Base-by-base conservation (phyloP, 108 stramenopile genomes). In the Chaetoceros muelleri region DNA sequence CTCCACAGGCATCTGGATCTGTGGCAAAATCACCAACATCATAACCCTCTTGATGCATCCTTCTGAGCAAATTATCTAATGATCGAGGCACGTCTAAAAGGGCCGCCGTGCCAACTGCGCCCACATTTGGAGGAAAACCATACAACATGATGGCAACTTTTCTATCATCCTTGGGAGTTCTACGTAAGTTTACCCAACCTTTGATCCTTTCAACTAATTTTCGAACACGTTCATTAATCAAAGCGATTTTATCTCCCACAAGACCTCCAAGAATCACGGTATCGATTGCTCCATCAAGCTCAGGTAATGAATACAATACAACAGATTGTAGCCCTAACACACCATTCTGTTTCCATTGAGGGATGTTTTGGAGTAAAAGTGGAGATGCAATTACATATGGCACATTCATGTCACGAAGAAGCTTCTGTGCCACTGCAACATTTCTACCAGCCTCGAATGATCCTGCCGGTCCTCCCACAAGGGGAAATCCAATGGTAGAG, bases 41-140 rank as follows among this genome's bases (percentile, higher is more conserved):
- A 52, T 92, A 92, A 19, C 86, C 90, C 53, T 86, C 76, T 30
- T 70, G 34, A 57, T 71, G 57, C 20, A 90, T 48, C 26, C 76
- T 60, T 22, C 52, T 47, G 25, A 90, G 61, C 0, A 90, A 24
- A 19, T 64, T 58, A 30, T 84, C 79, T 1, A 84, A 51, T 0
- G 84, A 86, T 53, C 64, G 53, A 0, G 90, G 90, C 13, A 93
- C 90, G 52, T 93, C 85, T 40, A 93, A 52, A 46, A 93, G 58
- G 25, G 90, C 90, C 1, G 90, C 90, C 7, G 90, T 93, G 19
- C 90, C 90, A 13, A 88, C 84, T 16, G 90, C 90, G 21, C 90
- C 90, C 19, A 88, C 85, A 54, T 87, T 93, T 3, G 90, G 90
- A 23, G 90, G 90, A 52, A 93, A 93, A 0, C 90, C 90, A 73